These are phyloP conservation scores for Buddleja alternifolia DNA, from an alignment of 257 asterid genomes.

Conservation along the genomic window DNA sequence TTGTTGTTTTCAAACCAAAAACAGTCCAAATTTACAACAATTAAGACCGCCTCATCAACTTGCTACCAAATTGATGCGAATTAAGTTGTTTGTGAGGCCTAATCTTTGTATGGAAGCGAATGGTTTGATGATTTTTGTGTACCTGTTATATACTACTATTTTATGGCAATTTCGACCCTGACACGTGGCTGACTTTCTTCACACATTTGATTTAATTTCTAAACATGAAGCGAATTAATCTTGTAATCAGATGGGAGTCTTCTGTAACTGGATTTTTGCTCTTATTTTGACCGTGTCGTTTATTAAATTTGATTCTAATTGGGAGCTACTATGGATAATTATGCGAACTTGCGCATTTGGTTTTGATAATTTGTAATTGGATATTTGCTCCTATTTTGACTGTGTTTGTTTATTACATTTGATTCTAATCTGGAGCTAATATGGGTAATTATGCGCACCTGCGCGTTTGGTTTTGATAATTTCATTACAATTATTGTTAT, in stretches of 20 bases:
- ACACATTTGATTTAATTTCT: background rate
- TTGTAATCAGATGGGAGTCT: background rate
- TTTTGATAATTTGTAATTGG: background rate
- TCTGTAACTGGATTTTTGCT: background rate
- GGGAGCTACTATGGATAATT: constrained; percentile 23
- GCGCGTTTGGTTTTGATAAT: background rate
- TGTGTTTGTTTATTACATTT: background rate
- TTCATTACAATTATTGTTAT: background rate
- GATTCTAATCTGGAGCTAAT: constrained; percentile 19
- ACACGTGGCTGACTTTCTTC: constrained; percentile 8
- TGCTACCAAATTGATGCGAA: no score
- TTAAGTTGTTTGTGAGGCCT: no score
- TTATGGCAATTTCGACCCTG: background rate
- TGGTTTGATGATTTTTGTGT: background rate
- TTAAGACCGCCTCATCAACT: no score
- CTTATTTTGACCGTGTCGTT: background rate
- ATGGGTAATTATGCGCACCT: constrained; percentile 15
- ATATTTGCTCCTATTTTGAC: background rate
- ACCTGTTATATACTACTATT: background rate
- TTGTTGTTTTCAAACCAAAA: no score
- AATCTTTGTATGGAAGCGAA: background rate
- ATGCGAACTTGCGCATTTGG: background rate
- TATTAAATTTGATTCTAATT: constrained; percentile 15
- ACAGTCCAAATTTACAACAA: no score
- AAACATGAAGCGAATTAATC: background rate